Conservation (phyloP, 257 asterid genomes). For the Avicennia marina region DNA sequence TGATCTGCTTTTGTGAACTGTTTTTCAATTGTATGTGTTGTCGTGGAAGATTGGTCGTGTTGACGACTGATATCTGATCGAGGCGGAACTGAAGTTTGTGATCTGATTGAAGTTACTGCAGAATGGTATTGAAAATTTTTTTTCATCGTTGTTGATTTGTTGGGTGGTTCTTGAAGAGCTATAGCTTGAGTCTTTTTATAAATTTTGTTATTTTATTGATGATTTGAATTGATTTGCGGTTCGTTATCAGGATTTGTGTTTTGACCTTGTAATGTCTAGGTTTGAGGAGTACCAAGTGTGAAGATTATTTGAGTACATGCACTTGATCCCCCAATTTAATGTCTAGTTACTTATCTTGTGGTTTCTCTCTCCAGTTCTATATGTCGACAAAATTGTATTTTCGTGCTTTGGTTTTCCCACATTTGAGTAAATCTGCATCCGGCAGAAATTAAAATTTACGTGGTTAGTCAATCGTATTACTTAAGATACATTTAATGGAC, state of each 20-base stretch:
- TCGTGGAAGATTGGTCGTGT: conserved; percentile 13
- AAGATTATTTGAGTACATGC: conserved; percentile 2
- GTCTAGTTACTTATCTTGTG: not conserved
- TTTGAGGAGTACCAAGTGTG: not conserved
- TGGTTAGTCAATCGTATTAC: not conserved
- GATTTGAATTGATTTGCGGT: conserved; percentile 10
- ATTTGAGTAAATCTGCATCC: not conserved
- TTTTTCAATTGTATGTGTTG: not conserved
- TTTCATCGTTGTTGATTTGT: conserved; percentile 1
- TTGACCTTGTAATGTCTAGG: conserved; percentile 1
- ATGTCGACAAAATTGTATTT: not conserved
- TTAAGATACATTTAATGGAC: not conserved
- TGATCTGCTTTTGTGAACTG: conserved; percentile 33
- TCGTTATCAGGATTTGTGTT: conserved; percentile 7
- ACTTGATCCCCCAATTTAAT: not conserved
- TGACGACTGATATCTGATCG: conserved; percentile 31
- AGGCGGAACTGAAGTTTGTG: conserved; percentile 39
- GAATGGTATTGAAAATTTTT: conserved; percentile 52
- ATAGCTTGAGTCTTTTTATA: conserved; percentile 1
- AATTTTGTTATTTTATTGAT: not conserved
- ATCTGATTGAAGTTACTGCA: conserved; percentile 56
- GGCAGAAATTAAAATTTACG: not conserved
- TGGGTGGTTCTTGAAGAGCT: conserved; percentile 14
- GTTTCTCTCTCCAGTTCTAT: conserved; percentile 6
- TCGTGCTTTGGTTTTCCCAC: not conserved